Base-by-base conservation (phyloP, 208 protist genomes). In the Entamoeba moshkovskii region DNA sequence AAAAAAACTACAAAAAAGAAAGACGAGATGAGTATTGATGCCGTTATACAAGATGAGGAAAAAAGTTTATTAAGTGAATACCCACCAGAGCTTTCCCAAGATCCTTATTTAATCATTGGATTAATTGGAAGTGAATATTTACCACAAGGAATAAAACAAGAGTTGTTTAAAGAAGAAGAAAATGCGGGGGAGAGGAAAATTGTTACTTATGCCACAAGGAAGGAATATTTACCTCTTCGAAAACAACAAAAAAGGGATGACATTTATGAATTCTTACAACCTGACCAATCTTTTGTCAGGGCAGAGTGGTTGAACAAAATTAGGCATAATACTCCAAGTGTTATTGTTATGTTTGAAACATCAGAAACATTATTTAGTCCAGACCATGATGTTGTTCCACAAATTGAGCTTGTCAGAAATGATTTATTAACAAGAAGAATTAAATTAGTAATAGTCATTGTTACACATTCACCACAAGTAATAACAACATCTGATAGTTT, bases 201-300 rank as follows among this genome's bases (percentile, higher is more conserved):
- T 85, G 59, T 85, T 29, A 15, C 59, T 5, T 85, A 42, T 29
- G 33, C 25, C 13, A 38, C 59, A 38, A 42, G 8, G 33, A 85
- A 85, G n/a, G 59, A 85, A 38, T 85, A 85, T 85, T 38, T 85
- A 42, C 59, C 59, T 13, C 25, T 85, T 13, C 13, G 33, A 85
- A 85, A 85, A 85, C 22, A 85, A 38, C 59, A 29, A 85, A 29
- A 29, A 29, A 29, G 33, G 8, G 29, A 29, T 85, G 29, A 29
- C 25, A 85, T 85, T 85, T 85, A 85, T 85, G 59, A 85, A 85
- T 85, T 85, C n/a, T 22, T 85, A 33, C 59, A 85, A 85, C 59
- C 59, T 33, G 59, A 85, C 5, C 29, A 85, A 85, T 33, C 22
- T 33, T 85, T 85, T 38, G 33, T 85, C 25, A 11, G 59, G 13